Evolutionary conservation across 352 stramenopile species (phyloP).

Genomic region (Phytophthora multivora): DNA sequence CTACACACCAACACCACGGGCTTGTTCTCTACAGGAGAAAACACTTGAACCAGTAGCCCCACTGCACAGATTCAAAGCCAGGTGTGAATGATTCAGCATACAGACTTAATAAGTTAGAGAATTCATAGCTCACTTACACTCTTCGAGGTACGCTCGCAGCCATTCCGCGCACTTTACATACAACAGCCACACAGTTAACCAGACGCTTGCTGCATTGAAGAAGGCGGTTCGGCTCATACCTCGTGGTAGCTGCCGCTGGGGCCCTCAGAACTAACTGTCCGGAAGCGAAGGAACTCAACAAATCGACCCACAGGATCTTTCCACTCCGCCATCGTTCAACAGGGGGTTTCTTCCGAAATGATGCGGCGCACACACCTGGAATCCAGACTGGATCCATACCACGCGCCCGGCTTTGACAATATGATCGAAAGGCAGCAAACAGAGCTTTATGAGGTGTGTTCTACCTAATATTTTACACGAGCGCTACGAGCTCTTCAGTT

Average conservation of each 20-base stretch:
- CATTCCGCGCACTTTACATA: constrained; percentile 62
- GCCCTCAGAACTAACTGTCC: constrained; percentile 77
- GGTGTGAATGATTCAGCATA: constrained; percentile 1
- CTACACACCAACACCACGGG: constrained; percentile 87
- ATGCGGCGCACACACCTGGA: neutral
- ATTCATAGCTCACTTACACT: constrained; percentile 30
- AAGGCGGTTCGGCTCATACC: constrained; percentile 21
- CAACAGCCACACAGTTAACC: no score
- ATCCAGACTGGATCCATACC: neutral
- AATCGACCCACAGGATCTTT: constrained; percentile 62
- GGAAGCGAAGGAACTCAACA: constrained; percentile 78
- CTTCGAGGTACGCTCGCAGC: constrained; percentile 58
- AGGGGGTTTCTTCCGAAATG: neutral
- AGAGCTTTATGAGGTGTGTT: neutral
- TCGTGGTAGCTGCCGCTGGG: constrained; percentile 66
- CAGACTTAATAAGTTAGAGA: neutral
- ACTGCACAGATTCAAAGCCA: constrained; percentile 34
- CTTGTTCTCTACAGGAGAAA: constrained; percentile 75
- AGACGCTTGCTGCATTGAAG: no score
- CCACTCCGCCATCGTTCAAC: constrained; percentile 13
- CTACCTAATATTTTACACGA: neutral
- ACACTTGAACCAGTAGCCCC: constrained; percentile 48
- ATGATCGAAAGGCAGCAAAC: no score
- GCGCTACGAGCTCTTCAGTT: neutral
- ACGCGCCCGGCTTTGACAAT: constrained; percentile 8